These are phyloP conservation scores for Hymenoscyphus linearis DNA, from an alignment of 2,329 filamentous ascomycete genomes.

Conservation along the genomic window DNA sequence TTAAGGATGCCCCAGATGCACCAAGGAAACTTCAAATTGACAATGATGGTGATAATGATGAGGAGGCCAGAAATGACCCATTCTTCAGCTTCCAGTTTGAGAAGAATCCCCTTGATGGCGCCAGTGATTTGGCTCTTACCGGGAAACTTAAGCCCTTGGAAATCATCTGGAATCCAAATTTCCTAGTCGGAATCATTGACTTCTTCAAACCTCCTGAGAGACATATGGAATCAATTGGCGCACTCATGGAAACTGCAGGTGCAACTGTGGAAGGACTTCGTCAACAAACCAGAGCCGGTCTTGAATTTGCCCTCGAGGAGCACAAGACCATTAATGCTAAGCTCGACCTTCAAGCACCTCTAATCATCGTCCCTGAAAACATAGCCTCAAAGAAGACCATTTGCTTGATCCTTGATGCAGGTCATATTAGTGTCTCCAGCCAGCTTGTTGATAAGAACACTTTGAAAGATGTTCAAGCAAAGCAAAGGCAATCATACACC, in stretches of 20 bases:
- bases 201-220: conserved; percentile 96
- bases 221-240: conserved; percentile 97
- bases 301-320: conserved; percentile 94
- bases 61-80: conserved; percentile 51
- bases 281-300: conserved; percentile 89
- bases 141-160: conserved; percentile 93
- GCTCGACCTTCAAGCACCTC: conserved; percentile 86
- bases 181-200: conserved; percentile 82
- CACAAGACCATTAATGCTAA: conserved; percentile 98
- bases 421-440: conserved; percentile 91
- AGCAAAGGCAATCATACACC: conserved; percentile 80
- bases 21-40: conserved; percentile 35
- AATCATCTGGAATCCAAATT: conserved; percentile 94
- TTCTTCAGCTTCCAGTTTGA: conserved; percentile 93
- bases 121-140: conserved; percentile 84
- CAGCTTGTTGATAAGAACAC: conserved; percentile 90
- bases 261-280: conserved; percentile 92
- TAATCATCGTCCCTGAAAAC: conserved; percentile 94
- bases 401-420: conserved; percentile 91
- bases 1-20: conserved; percentile 73
- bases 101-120: conserved; percentile 88
- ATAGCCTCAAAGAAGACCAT: conserved; percentile 76
- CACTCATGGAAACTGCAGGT: conserved; percentile 90
- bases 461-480: conserved; percentile 82
- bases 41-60: conserved; percentile 35